Conservation (phyloP, 2,329 filamentous ascomycete species). For the Parascedosporium putredinis region DNA sequence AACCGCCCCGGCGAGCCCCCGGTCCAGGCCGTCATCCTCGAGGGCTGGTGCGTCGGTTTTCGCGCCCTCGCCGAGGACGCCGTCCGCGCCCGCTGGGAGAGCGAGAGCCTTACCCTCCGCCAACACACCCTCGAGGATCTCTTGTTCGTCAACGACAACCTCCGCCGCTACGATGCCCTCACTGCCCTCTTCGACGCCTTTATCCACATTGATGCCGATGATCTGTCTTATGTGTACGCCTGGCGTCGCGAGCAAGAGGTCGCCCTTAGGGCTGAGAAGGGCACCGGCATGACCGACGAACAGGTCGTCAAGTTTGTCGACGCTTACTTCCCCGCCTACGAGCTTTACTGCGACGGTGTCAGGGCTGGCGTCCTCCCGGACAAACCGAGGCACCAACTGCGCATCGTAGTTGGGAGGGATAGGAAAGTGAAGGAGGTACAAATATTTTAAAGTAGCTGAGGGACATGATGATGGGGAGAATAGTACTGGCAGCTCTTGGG, state of each 20-base stretch:
- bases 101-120: conserved; percentile 37
- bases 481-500: too few species aligned
- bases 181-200: conserved; percentile 43
- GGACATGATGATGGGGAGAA: too few species aligned
- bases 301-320: conserved; percentile 67
- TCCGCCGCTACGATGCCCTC: conserved; percentile 36
- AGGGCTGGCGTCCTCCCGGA: conserved; percentile 44
- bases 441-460: conserved; percentile 33
- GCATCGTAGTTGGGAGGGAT: conserved; percentile 50
- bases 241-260: conserved; percentile 79
- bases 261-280: conserved; percentile 53
- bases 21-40: conserved; percentile 64
- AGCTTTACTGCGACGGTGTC: conserved; percentile 53
- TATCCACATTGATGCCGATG: conserved; percentile 56
- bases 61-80: conserved; percentile 45
- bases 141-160: conserved; percentile 36
- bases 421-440: conserved; percentile 48
- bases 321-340: conserved; percentile 61
- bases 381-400: conserved; percentile 44
- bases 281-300: conserved; percentile 71
- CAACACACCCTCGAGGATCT: conserved; percentile 39
- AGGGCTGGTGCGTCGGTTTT: conserved; percentile 90
- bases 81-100: conserved; percentile 40
- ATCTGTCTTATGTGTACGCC: conserved; percentile 66
- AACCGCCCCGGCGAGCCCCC: conserved; percentile 37